Conservation (phyloP, 2,329 filamentous ascomycete genomes). For the Eutypa lata region DNA sequence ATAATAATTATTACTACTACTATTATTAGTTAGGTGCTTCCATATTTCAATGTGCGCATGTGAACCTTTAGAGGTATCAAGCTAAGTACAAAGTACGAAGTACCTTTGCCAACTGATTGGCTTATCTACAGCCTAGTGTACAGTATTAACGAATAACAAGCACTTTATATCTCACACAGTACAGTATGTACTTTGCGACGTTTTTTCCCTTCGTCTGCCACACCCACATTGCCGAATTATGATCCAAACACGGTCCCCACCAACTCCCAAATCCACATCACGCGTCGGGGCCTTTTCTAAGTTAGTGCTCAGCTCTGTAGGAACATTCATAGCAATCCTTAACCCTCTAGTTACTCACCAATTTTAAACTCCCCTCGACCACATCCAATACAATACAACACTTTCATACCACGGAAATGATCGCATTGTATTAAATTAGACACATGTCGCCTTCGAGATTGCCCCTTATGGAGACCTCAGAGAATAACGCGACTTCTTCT, state of each 20-base stretch:
- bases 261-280: slow-evolving; percentile 1
- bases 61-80: too few species aligned
- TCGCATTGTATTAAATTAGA: slow-evolving; percentile 22
- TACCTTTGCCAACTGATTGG: too few species aligned
- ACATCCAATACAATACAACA: not conserved
- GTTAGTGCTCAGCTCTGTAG: too few species aligned
- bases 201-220: not conserved
- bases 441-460: slow-evolving; percentile 39
- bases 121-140: too few species aligned
- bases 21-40: not conserved
- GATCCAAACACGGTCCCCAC: slow-evolving; percentile 16
- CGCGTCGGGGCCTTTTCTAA: not conserved
- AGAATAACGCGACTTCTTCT: slow-evolving; percentile 53
- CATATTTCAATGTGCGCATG: not conserved
- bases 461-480: slow-evolving; percentile 52
- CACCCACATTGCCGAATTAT: slow-evolving; percentile 9
- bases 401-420: slow-evolving; percentile 13
- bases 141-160: not conserved
- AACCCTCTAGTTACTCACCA: not conserved
- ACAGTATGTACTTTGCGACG: not conserved
- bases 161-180: not conserved
- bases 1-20: too few species aligned
- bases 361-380: slow-evolving; percentile 6
- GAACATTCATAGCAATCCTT: not conserved
- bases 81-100: too few species aligned